Evolutionary conservation across 495 filamentous ascomycete genomes (phyloP), one percentile per base, ranked within the genome.

Genomic region (Astrothelium macrocarpum): DNA sequence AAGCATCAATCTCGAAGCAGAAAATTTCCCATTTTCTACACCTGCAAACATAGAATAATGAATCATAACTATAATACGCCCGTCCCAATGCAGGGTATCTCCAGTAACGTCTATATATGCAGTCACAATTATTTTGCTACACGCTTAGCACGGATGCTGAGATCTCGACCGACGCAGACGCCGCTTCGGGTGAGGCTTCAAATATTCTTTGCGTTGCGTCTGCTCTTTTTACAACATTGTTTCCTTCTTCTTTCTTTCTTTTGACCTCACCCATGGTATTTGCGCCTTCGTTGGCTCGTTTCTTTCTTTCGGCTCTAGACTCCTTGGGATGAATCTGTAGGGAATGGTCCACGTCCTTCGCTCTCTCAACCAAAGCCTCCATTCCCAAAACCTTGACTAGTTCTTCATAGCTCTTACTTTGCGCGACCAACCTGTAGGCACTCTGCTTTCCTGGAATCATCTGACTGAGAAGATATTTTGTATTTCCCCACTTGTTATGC

Each of bases 401-500:
- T 59, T 87, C 84, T 10, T 71, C 71, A 68, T 95, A 92, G 59
- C 80, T 84, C 74, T 84, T 89, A 59, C 78, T 79, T 18, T 65
- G 58, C 59, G 78, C 80, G 39, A 93, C 75, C 16, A 74, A 63
- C 53, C 75, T 76, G 74, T 84, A 88, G 0, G 74, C 75, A 36
- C 80, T 73, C 59, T 80, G 71, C 75, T 94, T 96, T 2, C 93
- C 90, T 0, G 91, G 88, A 32, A 97, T 83, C 68, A 97, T 77
- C 68, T 95, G 90, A 32, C 80, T 80, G n/a, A 97, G 81, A 25
- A 90, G 76, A 70, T 86, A 97, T 71, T 97, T 97, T 7, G 91
- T 96, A 75, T 97, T 98, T 39, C 87, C 85, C 66, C 88, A 87
- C 62, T 87, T 86, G 71, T 97, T 97, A 70, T 93, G 87, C 43